Base-by-base conservation (phyloP, 352 stramenopile genomes). In the Pseudoperonospora humuli region DNA sequence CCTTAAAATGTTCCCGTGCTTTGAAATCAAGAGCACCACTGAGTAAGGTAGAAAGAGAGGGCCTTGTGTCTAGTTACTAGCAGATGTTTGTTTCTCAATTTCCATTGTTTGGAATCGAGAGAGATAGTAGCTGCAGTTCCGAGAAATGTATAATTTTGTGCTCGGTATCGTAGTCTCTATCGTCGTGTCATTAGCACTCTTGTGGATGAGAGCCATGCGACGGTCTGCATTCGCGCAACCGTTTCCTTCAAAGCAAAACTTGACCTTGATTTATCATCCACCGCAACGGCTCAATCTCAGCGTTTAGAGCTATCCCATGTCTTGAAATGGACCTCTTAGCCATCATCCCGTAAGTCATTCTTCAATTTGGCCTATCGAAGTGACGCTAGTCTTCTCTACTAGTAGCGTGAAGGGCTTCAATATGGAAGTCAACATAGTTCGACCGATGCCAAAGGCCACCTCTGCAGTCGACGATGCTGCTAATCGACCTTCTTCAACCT, bases 1-100 rank as follows among this genome's bases (percentile, higher is more conserved):
- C 33, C 61, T 86, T 13, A 58, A 61, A n/a, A 61, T 70, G 61
- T 86, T 85, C 45, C 78, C 78, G 11, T 91, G 78, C 61, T 88
- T 65, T 19, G 47, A 58, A 38, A 38, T 52, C 17, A 15, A 32
- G 50, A 54, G 32, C n/a, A 17, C 15, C 21, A 13, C 13, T 5
- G 33, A 47, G 27, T 66, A 61, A 45, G 18, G 14, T 11, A 18
- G 14, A 35, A 26, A 25, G 15, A 6, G 2, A 25, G 15, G 7
- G 2, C 7, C 21, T 39, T 29, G 34, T 3, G 11, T 29, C n/a
- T 29, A 3, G 8, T 29, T 29, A 29, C 7, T 29, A 45, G 34
- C n/a, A 33, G 39, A 14, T 24, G 32, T 42, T 24, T 39, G 39
- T 48, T 50, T 44, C 44, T 61, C 28, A 54, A 50, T 57, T 50